Evolutionary conservation across 2,329 filamentous ascomycete species (phyloP), one percentile per base, ranked within the genome.

Genomic region (Hymenoscyphus repandus): DNA sequence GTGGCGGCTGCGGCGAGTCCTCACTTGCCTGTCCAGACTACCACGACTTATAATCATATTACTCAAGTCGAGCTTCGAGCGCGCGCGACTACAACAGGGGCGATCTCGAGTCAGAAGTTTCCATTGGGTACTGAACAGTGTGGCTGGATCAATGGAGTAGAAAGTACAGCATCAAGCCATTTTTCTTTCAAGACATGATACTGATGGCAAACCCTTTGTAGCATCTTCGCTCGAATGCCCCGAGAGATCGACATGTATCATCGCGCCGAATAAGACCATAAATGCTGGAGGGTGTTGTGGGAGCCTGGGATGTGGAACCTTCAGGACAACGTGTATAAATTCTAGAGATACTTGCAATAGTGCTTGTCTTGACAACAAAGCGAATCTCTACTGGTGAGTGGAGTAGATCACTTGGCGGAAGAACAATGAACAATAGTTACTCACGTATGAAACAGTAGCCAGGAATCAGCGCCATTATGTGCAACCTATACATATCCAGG

Each of bases 401-500:
- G 27, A 43, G 15, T 2, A 32, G 27, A 6, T 27, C 7, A 7
- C 22, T 15, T 32, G 40, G 40, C n/a, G 30, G 34, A 37, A 9
- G 34, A 11, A 3, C 22, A 27, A 27, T 27, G 34, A 11, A 3
- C 22, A 27, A 27, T 27, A 27, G 22, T 27, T 27, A 7, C 22
- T 27, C 22, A 27, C 22, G 7, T 4, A 27, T 37, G 34, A 37
- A 13, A 37, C 12, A 37, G 15, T 5, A 13, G 34, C 34, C 4
- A 17, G 12, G 34, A 37, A 13, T 3, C 34, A 17, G 4, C 34
- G 5, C 15, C 42, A 45, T 31, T 45, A 17, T 45, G 42, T 34
- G 49, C 49, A 12, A 51, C 37, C 1, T 51, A 46, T 37, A 43
- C 37, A 13, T 51, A 51, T 17, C 37, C 49, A 3, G 49, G 43